Evolutionary conservation across 805 yeast species (phyloP), one percentile per base, ranked within the genome.

Genomic region (Metahyphopichia silvanorum): DNA sequence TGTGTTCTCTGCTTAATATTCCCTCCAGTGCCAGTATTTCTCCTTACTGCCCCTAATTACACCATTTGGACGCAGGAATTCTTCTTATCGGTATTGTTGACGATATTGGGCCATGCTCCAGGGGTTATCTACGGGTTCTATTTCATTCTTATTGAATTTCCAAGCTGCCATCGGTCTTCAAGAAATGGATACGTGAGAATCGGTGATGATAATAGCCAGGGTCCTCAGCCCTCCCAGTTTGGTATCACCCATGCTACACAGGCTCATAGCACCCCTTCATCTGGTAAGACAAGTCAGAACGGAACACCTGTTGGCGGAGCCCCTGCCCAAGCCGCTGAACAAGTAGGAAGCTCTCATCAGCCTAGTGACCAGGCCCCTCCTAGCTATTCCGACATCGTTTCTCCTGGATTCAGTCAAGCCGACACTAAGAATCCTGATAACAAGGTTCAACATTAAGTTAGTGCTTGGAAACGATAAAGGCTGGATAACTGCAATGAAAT

Each of bases 21-120:
- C 20, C 71, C 72, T 11, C 71, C 71, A 3, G 49, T 61, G 32
- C 67, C 71, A 2, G 46, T 66, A 17, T 56, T 55, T 30, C 41
- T 65, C 10, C 37, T 60, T 31, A 47, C 49, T 11, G 44, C 39
- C 3, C 54, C 54, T 10, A 49, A 50, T 31, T 51, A 54, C 35
- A 43, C 57, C n/a, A 38, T 60, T 24, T 49, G 46, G 32, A 60
- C 61, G 37, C 56, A 55, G 43, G 67, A 62, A 39, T 57, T 63
- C 29, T 49, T 55, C 21, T 46, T 63, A 15, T 32, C 55, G 5
- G 46, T 63, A 6, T 29, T 63, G 14, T 50, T 62, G 34, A 56
- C 69, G 13, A 25, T 57, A 3, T 42, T 62, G 32, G 57, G 61
- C 22, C 61, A 60, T 35, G 29, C 56, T 16, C 65, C 66, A 10